Evolutionary conservation across 495 filamentous ascomycete species (phyloP).

Genomic region (Aspergillus sclerotiicarbonarius): DNA sequence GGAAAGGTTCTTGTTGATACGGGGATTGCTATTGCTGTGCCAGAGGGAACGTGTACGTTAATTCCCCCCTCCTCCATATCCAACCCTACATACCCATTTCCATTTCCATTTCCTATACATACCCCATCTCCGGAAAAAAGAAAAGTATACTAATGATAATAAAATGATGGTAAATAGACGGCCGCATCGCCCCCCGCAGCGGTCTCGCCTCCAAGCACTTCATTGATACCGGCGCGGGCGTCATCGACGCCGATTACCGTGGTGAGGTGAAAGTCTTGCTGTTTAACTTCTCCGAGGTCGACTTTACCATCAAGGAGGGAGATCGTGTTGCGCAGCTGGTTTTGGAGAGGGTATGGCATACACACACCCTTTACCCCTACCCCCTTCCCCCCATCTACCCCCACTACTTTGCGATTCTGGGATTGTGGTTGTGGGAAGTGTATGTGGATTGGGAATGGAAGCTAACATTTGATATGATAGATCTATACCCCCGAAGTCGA

Average conservation of each 20-base stretch:
- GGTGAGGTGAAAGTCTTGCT: conserved; percentile 90
- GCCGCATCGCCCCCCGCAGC: conserved; percentile 85
- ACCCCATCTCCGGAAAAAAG: no score
- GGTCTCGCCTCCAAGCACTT: conserved; percentile 90
- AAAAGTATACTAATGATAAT: neutral
- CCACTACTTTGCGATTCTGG: no score
- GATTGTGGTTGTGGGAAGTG: neutral
- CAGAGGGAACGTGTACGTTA: conserved; percentile 76
- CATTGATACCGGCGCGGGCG: conserved; percentile 92
- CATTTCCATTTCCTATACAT: no score
- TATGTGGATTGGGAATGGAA: no score
- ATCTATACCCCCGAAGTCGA: conserved; percentile 89
- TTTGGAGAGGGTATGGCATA: conserved; percentile 73
- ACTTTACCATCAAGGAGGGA: conserved; percentile 79
- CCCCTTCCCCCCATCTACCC: no score
- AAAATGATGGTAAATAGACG: conserved; percentile 54
- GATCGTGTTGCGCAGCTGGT: conserved; percentile 93
- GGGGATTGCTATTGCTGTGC: conserved; percentile 83
- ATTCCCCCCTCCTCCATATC: neutral
- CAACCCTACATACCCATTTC: no score
- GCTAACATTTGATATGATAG: conserved; percentile 28
- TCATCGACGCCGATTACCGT: conserved; percentile 96
- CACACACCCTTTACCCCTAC: no score
- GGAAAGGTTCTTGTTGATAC: conserved; percentile 88
- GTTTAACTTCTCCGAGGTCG: conserved; percentile 83